Conservation (phyloP, 2,329 filamentous ascomycete genomes). For the Thielaviopsis euricoi region DNA sequence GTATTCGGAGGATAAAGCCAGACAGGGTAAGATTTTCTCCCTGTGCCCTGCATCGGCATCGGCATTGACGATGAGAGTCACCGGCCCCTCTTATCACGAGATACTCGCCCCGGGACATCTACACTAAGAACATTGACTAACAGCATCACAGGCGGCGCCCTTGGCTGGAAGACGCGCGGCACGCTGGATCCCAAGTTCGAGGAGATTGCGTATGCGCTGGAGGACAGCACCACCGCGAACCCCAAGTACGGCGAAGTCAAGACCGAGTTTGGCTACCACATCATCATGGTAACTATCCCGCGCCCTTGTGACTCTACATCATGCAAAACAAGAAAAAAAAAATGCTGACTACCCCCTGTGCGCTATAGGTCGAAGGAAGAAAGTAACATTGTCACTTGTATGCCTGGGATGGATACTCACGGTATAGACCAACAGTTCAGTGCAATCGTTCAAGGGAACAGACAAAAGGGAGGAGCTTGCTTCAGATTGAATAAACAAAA, state of each 20-base stretch:
- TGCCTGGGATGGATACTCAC: neutral
- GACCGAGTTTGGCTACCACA: slow-evolving; percentile 62
- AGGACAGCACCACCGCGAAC: slow-evolving; percentile 44
- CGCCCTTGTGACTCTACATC: neutral
- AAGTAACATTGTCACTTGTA: slow-evolving; percentile 17
- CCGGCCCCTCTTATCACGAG: no score
- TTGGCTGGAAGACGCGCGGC: slow-evolving; percentile 60
- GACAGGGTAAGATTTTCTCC: slow-evolving; percentile 31
- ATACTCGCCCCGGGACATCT: no score
- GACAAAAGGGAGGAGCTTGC: neutral
- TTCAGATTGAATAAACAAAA: neutral
- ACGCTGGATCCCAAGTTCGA: slow-evolving; percentile 53
- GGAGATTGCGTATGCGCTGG: slow-evolving; percentile 52
- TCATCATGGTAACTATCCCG: slow-evolving; percentile 48
- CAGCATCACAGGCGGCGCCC: slow-evolving; percentile 37
- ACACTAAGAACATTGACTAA: no score
- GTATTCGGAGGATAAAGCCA: slow-evolving; percentile 63
- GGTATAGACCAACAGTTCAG: no score
- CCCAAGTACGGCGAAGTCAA: slow-evolving; percentile 56
- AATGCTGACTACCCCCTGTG: neutral
- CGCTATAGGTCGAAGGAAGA: slow-evolving; percentile 23
- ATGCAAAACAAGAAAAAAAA: neutral
- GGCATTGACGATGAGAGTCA: no score
- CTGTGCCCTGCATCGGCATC: neutral
- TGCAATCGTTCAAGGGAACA: neutral